Conservation (phyloP, 2,329 filamentous ascomycete species). For the Fonsecaea monophora region DNA sequence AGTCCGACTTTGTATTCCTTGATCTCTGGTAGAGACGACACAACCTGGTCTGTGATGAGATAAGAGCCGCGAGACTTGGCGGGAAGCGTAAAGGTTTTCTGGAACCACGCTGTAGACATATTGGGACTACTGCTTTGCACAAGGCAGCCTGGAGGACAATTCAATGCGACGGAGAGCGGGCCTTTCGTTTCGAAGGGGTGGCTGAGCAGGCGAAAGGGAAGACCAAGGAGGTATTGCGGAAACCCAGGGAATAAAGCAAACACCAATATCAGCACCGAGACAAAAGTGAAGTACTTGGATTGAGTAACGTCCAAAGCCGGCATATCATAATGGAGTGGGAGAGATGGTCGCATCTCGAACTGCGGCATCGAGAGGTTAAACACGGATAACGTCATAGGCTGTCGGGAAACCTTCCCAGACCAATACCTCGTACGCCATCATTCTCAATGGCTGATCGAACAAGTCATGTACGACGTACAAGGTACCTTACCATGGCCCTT, state of each 20-base stretch:
- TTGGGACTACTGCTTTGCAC: slow-evolving; percentile 2
- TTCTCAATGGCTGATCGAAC: background rate
- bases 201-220: slow-evolving; percentile 30
- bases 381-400: background rate
- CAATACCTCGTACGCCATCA: background rate
- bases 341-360: background rate
- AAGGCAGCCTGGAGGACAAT: slow-evolving; percentile 29
- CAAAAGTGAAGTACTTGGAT: slow-evolving; percentile 31
- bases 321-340: slow-evolving; percentile 23
- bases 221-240: slow-evolving; percentile 35
- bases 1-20: slow-evolving; percentile 82
- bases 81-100: slow-evolving; percentile 84
- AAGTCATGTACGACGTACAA: background rate
- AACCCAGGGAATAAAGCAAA: slow-evolving; percentile 37
- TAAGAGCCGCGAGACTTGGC: slow-evolving; percentile 81
- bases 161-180: slow-evolving; percentile 5
- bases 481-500: slow-evolving; percentile 4
- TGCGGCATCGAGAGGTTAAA: background rate
- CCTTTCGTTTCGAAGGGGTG: background rate
- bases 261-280: slow-evolving; percentile 31
- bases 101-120: slow-evolving; percentile 67
- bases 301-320: slow-evolving; percentile 34
- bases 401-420: background rate
- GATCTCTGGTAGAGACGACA: slow-evolving; percentile 77
- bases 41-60: slow-evolving; percentile 81